Percentiles rank a stretch among this genome's conserved stretches.
phyloP scores from a whole-genome alignment of 352 stramenopile species.

The Globisporangium recalcitrans region DNA sequence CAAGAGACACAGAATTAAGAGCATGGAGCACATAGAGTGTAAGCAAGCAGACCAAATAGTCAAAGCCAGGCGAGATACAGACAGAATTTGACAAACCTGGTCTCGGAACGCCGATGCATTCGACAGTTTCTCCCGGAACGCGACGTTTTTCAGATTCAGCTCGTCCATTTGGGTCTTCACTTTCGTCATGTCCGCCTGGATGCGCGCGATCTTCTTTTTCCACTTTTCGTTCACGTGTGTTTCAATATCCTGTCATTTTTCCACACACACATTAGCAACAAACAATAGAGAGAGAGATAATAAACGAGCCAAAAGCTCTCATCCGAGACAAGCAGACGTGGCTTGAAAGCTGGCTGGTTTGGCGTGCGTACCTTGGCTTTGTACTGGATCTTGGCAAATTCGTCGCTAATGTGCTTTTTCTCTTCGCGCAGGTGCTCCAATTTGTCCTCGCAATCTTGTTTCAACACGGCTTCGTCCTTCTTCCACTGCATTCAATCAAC shows the following conservation, averaged over 20 bases:
- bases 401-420: constrained; percentile 42
- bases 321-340: neutral
- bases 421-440: constrained; percentile 60
- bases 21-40: neutral
- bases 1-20: neutral
- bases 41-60: neutral
- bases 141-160: constrained; percentile 73
- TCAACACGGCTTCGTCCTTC: constrained; percentile 45
- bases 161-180: constrained; percentile 71
- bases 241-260: constrained; percentile 39
- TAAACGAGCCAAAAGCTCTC: neutral
- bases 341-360: neutral
- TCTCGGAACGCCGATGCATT: constrained; percentile 58
- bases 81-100: constrained; percentile 44
- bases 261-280: neutral
- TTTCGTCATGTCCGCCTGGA: constrained; percentile 59
- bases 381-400: constrained; percentile 43
- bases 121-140: constrained; percentile 61
- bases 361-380: constrained; percentile 46
- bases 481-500: constrained; percentile 38
- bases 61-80: neutral
- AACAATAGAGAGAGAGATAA: neutral
- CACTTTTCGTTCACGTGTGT: constrained; percentile 69
- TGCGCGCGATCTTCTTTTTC: constrained; percentile 68
- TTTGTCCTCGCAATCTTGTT: constrained; percentile 54